These are phyloP conservation scores for Solanum pinnatisectum DNA, from an alignment of 257 asterid genomes.

Conservation along the genomic window DNA sequence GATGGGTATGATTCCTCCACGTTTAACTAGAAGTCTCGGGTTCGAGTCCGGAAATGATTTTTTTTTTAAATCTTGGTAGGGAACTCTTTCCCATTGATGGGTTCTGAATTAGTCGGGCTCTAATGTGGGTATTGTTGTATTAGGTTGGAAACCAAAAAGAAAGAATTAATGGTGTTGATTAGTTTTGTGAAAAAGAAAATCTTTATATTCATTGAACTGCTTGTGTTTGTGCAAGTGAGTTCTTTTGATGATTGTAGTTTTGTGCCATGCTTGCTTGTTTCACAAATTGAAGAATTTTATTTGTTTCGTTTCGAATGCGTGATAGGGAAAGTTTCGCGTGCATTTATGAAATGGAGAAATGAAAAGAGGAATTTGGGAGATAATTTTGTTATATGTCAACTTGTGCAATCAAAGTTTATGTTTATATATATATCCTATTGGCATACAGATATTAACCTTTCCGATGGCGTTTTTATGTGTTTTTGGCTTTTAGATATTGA, in stretches of 20 bases:
- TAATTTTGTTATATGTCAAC: background rate
- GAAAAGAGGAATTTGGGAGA: background rate
- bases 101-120: background rate
- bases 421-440: background rate
- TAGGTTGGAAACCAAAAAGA: background rate
- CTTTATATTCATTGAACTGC: background rate
- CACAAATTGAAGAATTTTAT: background rate
- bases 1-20: rapidly evolving
- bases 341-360: background rate
- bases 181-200: background rate
- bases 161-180: background rate
- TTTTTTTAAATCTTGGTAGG: background rate
- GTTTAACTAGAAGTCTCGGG: background rate
- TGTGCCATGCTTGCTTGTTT: background rate
- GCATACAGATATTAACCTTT: background rate
- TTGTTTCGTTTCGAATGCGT: background rate
- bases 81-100: background rate
- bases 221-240: background rate
- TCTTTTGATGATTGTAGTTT: background rate
- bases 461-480: background rate
- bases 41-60: background rate
- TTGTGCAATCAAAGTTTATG: background rate
- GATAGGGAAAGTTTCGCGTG: background rate
- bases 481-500: background rate
- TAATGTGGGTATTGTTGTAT: background rate